Evolutionary conservation across 345 rosid species (phyloP).

Genomic region (Hypericum androsaemum): DNA sequence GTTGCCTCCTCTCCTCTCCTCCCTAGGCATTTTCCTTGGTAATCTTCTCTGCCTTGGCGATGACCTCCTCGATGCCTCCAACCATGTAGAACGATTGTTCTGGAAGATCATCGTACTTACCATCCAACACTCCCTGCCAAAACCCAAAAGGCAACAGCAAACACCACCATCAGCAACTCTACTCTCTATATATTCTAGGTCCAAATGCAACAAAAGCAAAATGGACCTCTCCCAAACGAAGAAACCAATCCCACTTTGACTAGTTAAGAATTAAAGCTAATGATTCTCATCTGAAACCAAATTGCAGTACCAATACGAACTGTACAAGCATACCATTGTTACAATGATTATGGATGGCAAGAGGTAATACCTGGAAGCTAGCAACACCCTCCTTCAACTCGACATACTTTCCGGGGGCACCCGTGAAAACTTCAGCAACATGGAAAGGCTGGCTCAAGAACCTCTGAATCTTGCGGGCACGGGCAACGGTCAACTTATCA

Average conservation of each 20-base stretch:
- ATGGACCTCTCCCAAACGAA: too few species aligned
- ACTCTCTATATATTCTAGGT: too few species aligned
- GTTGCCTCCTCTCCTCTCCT: too few species aligned
- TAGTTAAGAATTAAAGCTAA: too few species aligned
- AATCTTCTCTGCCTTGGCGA: conserved; percentile 81
- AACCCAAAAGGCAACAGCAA: not conserved
- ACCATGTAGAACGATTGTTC: too few species aligned
- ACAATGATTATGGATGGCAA: too few species aligned
- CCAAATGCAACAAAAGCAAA: too few species aligned
- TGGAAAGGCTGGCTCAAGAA: conserved; percentile 11
- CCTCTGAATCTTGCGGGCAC: conserved; percentile 9
- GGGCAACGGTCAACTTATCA: conserved; percentile 6
- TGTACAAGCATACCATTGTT: too few species aligned
- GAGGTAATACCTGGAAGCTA: conserved; percentile 77
- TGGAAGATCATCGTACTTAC: conserved; percentile 63
- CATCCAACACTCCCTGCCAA: conserved; percentile 73
- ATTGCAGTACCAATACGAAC: too few species aligned
- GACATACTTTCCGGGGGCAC: conserved; percentile 7
- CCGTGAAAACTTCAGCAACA: conserved; percentile 8
- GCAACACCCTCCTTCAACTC: conserved; percentile 52
- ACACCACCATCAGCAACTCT: not conserved
- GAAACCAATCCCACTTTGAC: too few species aligned
- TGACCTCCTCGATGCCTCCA: conserved; percentile 47
- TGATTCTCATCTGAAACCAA: too few species aligned
- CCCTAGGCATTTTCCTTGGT: conserved; percentile 38